phyloP scores from a whole-genome alignment of 495 filamentous ascomycete species.

The Filosporella fistucella region DNA sequence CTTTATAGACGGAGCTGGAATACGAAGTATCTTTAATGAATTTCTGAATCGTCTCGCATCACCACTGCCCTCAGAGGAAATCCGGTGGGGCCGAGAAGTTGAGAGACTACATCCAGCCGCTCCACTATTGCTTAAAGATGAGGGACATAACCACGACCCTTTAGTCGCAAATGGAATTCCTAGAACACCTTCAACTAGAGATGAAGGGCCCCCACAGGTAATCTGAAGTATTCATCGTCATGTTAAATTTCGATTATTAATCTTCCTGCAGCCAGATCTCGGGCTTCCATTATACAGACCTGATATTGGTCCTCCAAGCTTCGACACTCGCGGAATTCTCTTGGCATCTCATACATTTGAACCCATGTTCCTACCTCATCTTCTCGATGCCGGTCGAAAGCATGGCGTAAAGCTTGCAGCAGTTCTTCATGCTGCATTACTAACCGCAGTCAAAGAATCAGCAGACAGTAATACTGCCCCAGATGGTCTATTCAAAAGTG shows the following conservation, averaged over 20 bases:
- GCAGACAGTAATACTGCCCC: neutral
- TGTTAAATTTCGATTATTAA: neutral
- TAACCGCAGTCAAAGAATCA: neutral
- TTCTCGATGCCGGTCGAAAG: neutral
- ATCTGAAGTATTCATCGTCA: neutral
- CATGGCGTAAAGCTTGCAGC: conserved; percentile 3
- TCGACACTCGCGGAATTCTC: neutral
- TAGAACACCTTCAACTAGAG: too few relatives aligned
- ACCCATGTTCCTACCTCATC: neutral
- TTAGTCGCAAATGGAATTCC: too few relatives aligned
- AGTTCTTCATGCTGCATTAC: conserved; percentile 4
- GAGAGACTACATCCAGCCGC: neutral
- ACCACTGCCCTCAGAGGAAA: neutral
- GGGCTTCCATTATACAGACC: conserved; percentile 5
- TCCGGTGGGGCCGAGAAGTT: neutral
- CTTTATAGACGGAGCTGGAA: conserved; percentile 3
- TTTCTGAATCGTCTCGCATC: conserved; percentile 1
- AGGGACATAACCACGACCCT: neutral
- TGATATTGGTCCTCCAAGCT: neutral
- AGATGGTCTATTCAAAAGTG: neutral
- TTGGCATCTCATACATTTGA: conserved; percentile 2
- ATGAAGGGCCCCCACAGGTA: too few relatives aligned
- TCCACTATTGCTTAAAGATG: conserved; percentile 2
- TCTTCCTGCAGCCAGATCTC: neutral
- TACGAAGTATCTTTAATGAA: conserved; percentile 5